Conservation (phyloP, 1,284 basidiomycete species). For the Malassezia cuniculi region DNA sequence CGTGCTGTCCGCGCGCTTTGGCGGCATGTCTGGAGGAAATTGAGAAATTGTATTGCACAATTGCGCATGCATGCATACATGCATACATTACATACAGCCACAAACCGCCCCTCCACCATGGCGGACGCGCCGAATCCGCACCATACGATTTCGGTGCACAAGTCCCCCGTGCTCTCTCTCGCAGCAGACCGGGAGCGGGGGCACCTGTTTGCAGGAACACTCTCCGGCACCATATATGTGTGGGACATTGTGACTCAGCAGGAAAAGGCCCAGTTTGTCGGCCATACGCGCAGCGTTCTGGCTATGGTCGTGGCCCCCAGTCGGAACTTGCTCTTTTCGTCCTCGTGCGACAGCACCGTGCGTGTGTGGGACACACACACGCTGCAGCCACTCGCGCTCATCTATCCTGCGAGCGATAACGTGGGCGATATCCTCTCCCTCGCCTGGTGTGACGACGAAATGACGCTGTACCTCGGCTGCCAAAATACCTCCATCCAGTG, state of each 20-base stretch:
- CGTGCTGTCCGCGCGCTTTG: constrained; percentile 6
- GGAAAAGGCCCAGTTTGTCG: constrained; percentile 41
- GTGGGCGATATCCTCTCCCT: constrained; percentile 80
- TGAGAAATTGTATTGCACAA: background rate
- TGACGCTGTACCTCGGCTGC: constrained; percentile 70
- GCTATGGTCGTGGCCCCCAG: constrained; percentile 62
- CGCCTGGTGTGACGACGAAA: constrained; percentile 54
- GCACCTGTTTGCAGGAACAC: constrained; percentile 26
- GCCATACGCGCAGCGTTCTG: constrained; percentile 74
- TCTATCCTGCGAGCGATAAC: constrained; percentile 70
- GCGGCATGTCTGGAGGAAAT: background rate
- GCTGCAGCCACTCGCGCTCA: constrained; percentile 60
- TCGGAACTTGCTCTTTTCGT: constrained; percentile 41
- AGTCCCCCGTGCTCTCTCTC: constrained; percentile 28
- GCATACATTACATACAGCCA: background rate
- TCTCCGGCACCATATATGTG: constrained; percentile 26
- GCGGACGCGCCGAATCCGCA: constrained; percentile 9
- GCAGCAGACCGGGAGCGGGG: constrained; percentile 24
- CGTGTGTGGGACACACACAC: constrained; percentile 73
- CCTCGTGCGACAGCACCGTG: constrained; percentile 27
- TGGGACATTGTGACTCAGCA: constrained; percentile 29
- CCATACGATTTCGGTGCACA: constrained; percentile 25
- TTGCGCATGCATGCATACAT: background rate
- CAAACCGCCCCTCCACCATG: too few relatives aligned
- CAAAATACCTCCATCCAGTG: constrained; percentile 58